Base-by-base conservation (phyloP, 768 basidiomycete genomes). In the Piloderma croceum region DNA sequence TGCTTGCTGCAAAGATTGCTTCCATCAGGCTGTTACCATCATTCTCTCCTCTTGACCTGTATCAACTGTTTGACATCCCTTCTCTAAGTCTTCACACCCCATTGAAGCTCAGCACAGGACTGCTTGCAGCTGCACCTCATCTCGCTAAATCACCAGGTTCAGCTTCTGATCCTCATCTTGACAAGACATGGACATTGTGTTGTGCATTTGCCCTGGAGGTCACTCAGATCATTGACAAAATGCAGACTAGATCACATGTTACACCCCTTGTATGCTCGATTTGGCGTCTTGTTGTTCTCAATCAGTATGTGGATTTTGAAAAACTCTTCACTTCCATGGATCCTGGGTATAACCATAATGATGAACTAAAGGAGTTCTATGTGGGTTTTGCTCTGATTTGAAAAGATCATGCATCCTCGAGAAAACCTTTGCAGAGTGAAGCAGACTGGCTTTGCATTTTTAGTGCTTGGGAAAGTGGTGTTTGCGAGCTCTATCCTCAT, bases 251-350 rank as follows among this genome's bases (percentile, higher is more conserved):
- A 29, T 24, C 4, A 22, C 37, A 43, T 12, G 23, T 24, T 5
- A 45, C 45, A 25, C 48, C 45, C 0, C 24, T 49, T 20, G 40
- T 45, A 0, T 32, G 41, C 1, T 42, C 45, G 2, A 49, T 49
- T 11, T 49, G 48, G 48, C 31, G 31, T 9, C 22, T 21, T 7
- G 44, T 52, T 31, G 39, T 47, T 7, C 43, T 42, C 20, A 48
- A 52, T 20, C 31, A 44, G 4, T 49, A 36, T 36, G 42, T 52
- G 25, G 36, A 47, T n/a, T 49, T 53, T 31, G 49, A 51, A 21
- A 53, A 53, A 31, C 31, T 53, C 1, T 44, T 38, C 24, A 47
- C 52, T 13, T 37, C 45, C 3, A 35, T 54, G 13, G 40, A 41
- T 7, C 12, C 27, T 5, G 43, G 43, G 2, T 54, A 51, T 27